Evolutionary conservation across 805 yeast species (phyloP).

Genomic region (Kodamaea laetipori): DNA sequence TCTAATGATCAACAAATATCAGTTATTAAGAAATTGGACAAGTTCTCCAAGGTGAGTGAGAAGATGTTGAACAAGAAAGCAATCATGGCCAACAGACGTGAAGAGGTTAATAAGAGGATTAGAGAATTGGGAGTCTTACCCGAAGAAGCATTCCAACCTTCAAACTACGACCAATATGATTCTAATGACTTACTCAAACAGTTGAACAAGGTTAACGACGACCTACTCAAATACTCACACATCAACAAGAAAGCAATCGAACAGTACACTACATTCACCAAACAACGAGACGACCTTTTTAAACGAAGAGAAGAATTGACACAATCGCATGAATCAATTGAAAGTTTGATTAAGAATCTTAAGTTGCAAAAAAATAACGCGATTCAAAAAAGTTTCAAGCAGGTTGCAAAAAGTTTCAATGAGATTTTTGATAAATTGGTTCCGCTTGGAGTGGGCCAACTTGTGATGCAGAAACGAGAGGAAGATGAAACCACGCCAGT

Average conservation of each 20-base stretch:
- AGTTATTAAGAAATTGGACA: slow-evolving; percentile 57
- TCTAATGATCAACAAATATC: slow-evolving; percentile 60
- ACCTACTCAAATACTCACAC: slow-evolving; percentile 65
- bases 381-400: slow-evolving; percentile 72
- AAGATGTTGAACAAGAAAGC: slow-evolving; percentile 63
- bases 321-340: slow-evolving; percentile 70
- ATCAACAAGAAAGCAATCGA: slow-evolving; percentile 90
- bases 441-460: slow-evolving; percentile 76
- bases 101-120: slow-evolving; percentile 70
- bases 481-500: slow-evolving; percentile 15
- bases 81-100: slow-evolving; percentile 59
- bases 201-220: slow-evolving; percentile 56
- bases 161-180: slow-evolving; percentile 40
- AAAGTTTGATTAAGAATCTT: slow-evolving; percentile 65
- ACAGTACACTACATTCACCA: slow-evolving; percentile 71
- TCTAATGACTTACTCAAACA: slow-evolving; percentile 56
- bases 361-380: slow-evolving; percentile 83
- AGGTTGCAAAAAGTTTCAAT: slow-evolving; percentile 72
- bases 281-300: slow-evolving; percentile 67
- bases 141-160: slow-evolving; percentile 67
- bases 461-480: slow-evolving; percentile 59
- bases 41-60: slow-evolving; percentile 64
- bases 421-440: slow-evolving; percentile 79
- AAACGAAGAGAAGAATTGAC: slow-evolving; percentile 69
- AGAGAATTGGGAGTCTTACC: slow-evolving; percentile 88